A percentile compares a stretch with the other conserved stretches of the same genome.
Evolutionary conservation across 495 filamentous ascomycete species (phyloP).

Genomic region (Hyaloscypha bicolor): DNA sequence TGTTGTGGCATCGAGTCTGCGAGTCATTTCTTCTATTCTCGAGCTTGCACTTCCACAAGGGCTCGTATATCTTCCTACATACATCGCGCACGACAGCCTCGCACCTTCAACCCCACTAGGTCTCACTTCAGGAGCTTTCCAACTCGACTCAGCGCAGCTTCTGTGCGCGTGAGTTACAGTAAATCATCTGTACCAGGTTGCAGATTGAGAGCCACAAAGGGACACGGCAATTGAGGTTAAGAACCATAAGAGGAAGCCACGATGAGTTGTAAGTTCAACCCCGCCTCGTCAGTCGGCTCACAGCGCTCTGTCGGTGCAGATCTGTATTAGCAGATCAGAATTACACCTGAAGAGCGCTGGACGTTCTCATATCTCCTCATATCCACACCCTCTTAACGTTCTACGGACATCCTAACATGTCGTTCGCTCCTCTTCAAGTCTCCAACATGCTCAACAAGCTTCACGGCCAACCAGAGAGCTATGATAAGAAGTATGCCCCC

Average conservation of each 20-base stretch:
- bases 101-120: neutral
- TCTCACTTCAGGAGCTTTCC: neutral
- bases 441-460: conserved; percentile 89
- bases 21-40: neutral
- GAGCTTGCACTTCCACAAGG: neutral
- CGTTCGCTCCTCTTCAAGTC: conserved; percentile 25
- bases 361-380: conserved; percentile 5
- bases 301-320: neutral
- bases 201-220: neutral
- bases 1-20: neutral
- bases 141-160: neutral
- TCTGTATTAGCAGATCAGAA: conserved; percentile 11
- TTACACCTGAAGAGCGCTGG: conserved; percentile 1
- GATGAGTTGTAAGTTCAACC: conserved; percentile 51
- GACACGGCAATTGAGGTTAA: conserved; percentile 12
- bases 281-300: neutral
- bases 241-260: conserved; percentile 31
- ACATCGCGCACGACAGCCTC: neutral
- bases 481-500: conserved; percentile 84
- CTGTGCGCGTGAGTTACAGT: neutral
- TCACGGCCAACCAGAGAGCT: conserved; percentile 95
- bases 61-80: neutral
- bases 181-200: neutral
- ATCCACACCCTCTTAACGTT: conserved; percentile 8
- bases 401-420: conserved; percentile 11